Evolutionary conservation across 2,329 filamentous ascomycete species (phyloP).

Genomic region (Diaporthe helianthi): DNA sequence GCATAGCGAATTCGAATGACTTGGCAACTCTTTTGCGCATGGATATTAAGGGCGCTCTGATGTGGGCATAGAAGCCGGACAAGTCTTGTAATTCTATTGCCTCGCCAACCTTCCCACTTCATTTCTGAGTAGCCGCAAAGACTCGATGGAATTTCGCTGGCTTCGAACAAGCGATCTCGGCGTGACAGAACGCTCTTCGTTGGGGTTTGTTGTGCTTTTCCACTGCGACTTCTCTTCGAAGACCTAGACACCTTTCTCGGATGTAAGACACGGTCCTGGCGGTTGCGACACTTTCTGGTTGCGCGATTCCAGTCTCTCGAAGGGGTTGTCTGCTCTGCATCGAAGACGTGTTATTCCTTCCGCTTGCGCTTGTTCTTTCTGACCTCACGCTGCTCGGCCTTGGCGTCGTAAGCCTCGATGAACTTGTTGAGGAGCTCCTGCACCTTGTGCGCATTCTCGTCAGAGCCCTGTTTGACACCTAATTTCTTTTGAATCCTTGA

Average conservation of each 20-base stretch:
- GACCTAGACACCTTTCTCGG: not conserved
- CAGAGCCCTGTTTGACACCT: slow-evolving; percentile 37
- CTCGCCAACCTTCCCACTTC: not conserved
- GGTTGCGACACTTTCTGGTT: not conserved
- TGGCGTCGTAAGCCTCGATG: slow-evolving; percentile 37
- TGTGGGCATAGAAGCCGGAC: not conserved
- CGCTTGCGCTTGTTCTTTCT: slow-evolving; percentile 36
- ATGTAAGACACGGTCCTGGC: not conserved
- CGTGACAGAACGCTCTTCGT: not conserved
- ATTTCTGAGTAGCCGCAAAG: not conserved
- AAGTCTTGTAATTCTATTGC: not conserved
- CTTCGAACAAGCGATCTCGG: not conserved
- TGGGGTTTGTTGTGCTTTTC: not conserved
- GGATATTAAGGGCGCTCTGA: not conserved
- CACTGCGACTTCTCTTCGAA: not conserved
- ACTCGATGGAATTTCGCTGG: not conserved
- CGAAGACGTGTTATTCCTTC: slow-evolving; percentile 14
- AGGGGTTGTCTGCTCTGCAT: slow-evolving; percentile 35
- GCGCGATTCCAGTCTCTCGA: slow-evolving; percentile 26
- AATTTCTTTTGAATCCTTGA: slow-evolving; percentile 38
- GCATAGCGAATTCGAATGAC: not conserved
- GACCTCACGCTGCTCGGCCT: slow-evolving; percentile 37
- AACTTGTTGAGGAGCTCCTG: slow-evolving; percentile 39
- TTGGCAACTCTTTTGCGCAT: not conserved
- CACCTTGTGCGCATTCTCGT: slow-evolving; percentile 38